Percentiles rank a stretch among this genome's conserved stretches.
Conservation (phyloP, 176 grass and related monocot species). For the Ensete ventricosum region DNA sequence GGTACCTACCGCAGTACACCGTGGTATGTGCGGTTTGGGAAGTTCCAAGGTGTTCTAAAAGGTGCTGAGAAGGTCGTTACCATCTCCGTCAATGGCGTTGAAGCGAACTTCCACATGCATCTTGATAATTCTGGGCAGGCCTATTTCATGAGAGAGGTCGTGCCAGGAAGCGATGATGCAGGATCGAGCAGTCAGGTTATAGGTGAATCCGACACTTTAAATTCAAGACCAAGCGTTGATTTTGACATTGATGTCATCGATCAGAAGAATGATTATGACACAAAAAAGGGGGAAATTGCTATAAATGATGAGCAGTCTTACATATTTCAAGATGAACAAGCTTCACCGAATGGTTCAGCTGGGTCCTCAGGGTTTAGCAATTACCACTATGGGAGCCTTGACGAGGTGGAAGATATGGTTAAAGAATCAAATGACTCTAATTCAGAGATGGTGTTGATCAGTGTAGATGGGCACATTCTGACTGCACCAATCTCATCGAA, state of each 20-base stretch:
- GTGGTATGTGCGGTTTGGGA: conserved; percentile 98
- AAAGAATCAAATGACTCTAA: conserved; percentile 40
- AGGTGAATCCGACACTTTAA: conserved; percentile 23
- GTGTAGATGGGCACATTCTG: conserved; percentile 87
- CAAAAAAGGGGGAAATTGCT: conserved; percentile 6
- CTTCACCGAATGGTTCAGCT: conserved; percentile 13
- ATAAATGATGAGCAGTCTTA: conserved; percentile 21
- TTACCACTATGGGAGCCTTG: conserved; percentile 57
- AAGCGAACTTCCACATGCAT: conserved; percentile 81
- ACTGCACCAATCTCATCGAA: conserved; percentile 75
- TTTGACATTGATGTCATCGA: conserved; percentile 29
- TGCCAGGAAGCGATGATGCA: conserved; percentile 40
- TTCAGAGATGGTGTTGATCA: conserved; percentile 89
- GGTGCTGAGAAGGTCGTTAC: conserved; percentile 82
- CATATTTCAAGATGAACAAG: conserved; percentile 17
- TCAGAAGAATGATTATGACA: conserved; percentile 22
- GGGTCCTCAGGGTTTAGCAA: conserved; percentile 26
- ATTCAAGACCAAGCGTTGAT: conserved; percentile 40
- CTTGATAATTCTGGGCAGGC: conserved; percentile 96
- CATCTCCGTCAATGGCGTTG: conserved; percentile 77
- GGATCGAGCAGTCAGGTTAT: conserved; percentile 14
- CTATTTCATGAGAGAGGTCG: conserved; percentile 86
- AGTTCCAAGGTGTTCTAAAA: conserved; percentile 98
- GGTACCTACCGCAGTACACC: conserved; percentile 93
- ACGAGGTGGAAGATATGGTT: conserved; percentile 49